A percentile compares a stretch with the other conserved stretches of the same genome.
Evolutionary conservation across 176 grass and related monocot genomes (phyloP).

Genomic region (Canna indica): DNA sequence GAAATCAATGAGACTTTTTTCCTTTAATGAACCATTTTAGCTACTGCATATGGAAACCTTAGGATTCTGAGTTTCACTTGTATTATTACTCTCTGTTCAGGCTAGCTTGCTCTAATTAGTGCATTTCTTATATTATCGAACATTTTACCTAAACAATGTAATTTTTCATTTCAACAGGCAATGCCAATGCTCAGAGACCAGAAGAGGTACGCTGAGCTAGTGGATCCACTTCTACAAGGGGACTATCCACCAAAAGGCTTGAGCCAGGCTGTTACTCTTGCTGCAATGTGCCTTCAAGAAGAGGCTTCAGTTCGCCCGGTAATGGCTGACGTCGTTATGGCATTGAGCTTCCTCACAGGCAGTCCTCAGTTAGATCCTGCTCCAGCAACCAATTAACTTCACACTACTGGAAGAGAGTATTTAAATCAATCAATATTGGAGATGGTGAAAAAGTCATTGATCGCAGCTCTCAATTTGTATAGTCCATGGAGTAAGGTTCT

Average conservation of each 20-base stretch:
- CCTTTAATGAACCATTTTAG: neutral
- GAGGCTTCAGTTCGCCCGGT: neutral
- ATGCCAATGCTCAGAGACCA: neutral
- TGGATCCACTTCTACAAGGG: neutral
- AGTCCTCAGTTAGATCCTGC: no score
- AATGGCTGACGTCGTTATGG: neutral
- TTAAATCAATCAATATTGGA: no score
- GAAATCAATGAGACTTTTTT: neutral
- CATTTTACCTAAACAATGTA: neutral
- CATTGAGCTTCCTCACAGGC: constrained; percentile 4
- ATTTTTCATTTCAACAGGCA: neutral
- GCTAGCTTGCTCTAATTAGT: neutral
- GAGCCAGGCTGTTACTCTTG: neutral
- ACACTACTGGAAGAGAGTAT: no score
- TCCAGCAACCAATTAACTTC: no score
- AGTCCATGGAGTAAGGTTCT: no score
- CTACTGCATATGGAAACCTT: neutral
- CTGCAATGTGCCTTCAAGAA: constrained; percentile 6
- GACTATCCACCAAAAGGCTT: neutral
- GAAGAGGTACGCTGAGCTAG: constrained; percentile 4
- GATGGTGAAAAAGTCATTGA: no score
- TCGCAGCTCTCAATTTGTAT: no score
- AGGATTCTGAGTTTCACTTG: neutral
- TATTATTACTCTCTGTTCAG: neutral
- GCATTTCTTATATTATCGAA: neutral